phyloP scores from a whole-genome alignment of 2,329 filamentous ascomycete genomes.

The Gremmenia infestans region DNA sequence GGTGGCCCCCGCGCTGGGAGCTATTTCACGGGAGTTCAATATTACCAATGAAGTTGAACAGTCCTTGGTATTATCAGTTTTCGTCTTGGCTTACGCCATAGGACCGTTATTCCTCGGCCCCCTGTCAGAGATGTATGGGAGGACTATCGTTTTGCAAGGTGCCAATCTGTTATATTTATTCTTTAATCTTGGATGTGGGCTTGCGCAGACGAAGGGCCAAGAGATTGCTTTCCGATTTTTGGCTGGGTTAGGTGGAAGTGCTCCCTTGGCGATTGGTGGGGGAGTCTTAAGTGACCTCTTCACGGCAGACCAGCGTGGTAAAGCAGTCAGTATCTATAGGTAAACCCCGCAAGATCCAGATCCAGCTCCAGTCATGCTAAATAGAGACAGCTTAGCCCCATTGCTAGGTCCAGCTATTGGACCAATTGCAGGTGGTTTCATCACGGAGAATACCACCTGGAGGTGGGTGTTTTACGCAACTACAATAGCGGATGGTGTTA shows the following conservation, averaged over 20 bases:
- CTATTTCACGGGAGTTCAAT: conserved; percentile 48
- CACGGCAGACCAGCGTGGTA: conserved; percentile 41
- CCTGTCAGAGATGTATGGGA: conserved; percentile 43
- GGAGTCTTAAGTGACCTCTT: conserved; percentile 40
- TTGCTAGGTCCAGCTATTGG: conserved; percentile 29
- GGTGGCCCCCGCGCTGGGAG: conserved; percentile 44
- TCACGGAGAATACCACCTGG: conserved; percentile 39
- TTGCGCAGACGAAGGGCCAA: conserved; percentile 36
- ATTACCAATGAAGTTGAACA: conserved; percentile 42
- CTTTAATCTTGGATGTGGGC: conserved; percentile 47
- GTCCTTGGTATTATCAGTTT: conserved; percentile 42
- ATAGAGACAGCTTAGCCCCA: conserved; percentile 17
- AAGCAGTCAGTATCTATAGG: conserved; percentile 30
- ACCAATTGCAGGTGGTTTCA: conserved; percentile 45
- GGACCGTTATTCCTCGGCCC: conserved; percentile 55
- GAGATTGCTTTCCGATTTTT: conserved; percentile 41
- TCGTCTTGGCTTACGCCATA: conserved; percentile 41
- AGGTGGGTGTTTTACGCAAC: conserved; percentile 33
- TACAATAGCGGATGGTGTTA: conserved; percentile 37
- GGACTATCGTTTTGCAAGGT: conserved; percentile 36
- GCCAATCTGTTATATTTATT: conserved; percentile 46
- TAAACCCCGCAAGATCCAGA: no score
- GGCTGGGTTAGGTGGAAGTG: conserved; percentile 43
- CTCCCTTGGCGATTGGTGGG: conserved; percentile 40
- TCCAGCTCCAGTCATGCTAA: no score